Percentiles rank a stretch among this genome's conserved stretches.
Conservation (phyloP, 805 yeast genomes). For the Wickerhamiella spandovensis region DNA sequence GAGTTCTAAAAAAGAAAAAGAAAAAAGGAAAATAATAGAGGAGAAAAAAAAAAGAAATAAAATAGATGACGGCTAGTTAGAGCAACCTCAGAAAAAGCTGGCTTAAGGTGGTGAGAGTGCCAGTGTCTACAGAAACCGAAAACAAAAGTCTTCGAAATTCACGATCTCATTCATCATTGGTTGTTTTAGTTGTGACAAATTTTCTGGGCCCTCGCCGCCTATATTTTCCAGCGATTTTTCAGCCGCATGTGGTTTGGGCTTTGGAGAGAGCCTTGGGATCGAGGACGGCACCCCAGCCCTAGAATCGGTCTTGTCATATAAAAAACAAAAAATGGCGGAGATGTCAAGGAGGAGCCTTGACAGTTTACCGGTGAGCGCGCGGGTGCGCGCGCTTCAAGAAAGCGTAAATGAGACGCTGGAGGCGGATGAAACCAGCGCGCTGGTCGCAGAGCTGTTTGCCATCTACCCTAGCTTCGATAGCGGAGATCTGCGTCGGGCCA, state of each 20-base stretch:
- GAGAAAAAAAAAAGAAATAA: too few relatives aligned
- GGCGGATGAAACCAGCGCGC: background rate
- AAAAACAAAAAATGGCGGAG: too few relatives aligned
- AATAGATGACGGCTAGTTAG: background rate
- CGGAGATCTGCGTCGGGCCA: background rate
- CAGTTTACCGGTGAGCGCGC: background rate
- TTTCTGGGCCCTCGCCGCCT: background rate
- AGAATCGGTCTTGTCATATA: background rate
- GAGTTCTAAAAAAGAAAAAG: too few relatives aligned
- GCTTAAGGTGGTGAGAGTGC: slow-evolving; percentile 16
- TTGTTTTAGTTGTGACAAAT: slow-evolving; percentile 17
- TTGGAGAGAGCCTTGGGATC: background rate
- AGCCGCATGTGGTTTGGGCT: background rate
- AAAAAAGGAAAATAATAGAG: too few relatives aligned
- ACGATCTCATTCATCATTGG: slow-evolving; percentile 16
- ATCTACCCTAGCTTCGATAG: background rate
- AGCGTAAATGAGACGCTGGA: background rate
- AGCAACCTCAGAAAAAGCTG: slow-evolving; percentile 17
- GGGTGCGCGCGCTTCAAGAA: background rate
- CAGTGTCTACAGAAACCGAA: slow-evolving; percentile 17
- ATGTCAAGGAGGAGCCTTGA: background rate
- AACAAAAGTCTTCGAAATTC: slow-evolving; percentile 4
- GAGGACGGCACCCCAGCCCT: background rate
- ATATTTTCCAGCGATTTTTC: background rate
- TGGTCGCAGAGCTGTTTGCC: background rate